phyloP scores from a whole-genome alignment of 495 filamentous ascomycete genomes.

The Tuber borchii region DNA sequence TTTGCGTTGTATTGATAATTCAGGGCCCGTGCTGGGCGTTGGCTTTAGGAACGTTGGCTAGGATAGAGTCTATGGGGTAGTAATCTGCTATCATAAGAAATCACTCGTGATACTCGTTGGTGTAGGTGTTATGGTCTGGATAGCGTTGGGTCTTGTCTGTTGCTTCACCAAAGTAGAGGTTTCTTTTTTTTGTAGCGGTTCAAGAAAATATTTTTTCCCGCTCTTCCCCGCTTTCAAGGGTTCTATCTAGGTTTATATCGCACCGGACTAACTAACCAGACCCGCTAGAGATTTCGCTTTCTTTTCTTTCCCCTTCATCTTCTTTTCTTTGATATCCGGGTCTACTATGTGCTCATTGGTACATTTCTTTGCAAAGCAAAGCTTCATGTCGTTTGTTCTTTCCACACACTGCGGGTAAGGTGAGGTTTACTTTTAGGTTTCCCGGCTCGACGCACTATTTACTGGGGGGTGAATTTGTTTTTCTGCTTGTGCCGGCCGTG shows the following conservation, averaged over 20 bases:
- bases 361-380: neutral
- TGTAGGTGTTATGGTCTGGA: neutral
- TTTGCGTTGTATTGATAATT: no score
- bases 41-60: no score
- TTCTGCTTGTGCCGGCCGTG: neutral
- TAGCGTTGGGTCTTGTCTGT: neutral
- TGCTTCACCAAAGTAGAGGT: neutral
- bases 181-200: neutral
- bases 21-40: no score
- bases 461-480: neutral
- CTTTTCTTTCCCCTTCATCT: neutral
- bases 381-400: neutral
- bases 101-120: neutral
- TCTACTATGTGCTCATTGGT: neutral
- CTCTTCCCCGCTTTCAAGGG: neutral
- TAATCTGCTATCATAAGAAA: neutral
- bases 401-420: neutral
- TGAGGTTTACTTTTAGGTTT: neutral
- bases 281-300: neutral
- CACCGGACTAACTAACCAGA: neutral
- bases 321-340: neutral
- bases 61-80: no score
- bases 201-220: neutral
- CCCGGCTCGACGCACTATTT: neutral
- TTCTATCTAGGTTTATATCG: neutral